Percentiles rank a stretch among this genome's conserved stretches.
phyloP scores from a whole-genome alignment of 441 rosid genomes.

The Corymbia calophylla region DNA sequence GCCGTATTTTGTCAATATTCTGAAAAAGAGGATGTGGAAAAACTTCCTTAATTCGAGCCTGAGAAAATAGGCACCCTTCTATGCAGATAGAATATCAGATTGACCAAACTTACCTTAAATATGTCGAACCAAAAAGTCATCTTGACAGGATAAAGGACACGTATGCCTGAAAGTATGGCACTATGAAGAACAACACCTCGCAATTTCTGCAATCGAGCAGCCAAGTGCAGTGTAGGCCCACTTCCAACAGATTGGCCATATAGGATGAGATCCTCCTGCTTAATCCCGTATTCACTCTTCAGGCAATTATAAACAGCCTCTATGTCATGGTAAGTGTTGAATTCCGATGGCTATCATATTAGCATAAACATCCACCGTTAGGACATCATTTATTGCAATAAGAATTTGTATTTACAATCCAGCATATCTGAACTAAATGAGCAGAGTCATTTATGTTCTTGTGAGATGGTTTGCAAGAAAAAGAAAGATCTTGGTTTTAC shows the following conservation, averaged over 20 bases:
- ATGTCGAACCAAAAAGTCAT: conserved; percentile 95
- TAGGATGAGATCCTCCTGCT: conserved; percentile 72
- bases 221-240: conserved; percentile 89
- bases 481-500: not conserved
- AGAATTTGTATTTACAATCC: not conserved
- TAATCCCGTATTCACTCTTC: conserved; percentile 57
- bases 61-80: not conserved
- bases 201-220: conserved; percentile 51
- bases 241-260: conserved; percentile 98
- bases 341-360: conserved; percentile 65
- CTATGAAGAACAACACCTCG: conserved; percentile 94
- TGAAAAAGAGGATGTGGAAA: conserved; percentile 21
- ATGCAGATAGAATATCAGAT: not conserved
- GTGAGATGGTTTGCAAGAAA: not conserved
- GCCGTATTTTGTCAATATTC: conserved; percentile 94
- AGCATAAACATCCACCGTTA: conserved; percentile 11
- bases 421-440: not conserved
- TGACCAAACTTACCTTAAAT: conserved; percentile 46
- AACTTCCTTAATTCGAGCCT: conserved; percentile 1
- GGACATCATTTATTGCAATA: not conserved
- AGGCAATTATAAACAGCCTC: conserved; percentile 83
- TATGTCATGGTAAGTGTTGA: conserved; percentile 85
- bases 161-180: conserved; percentile 87
- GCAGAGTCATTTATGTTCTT: not conserved
- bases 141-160: conserved; percentile 87